Percentiles rank a stretch among this genome's conserved stretches.
Evolutionary conservation across 345 rosid species (phyloP).

Genomic region (Draba incana): DNA sequence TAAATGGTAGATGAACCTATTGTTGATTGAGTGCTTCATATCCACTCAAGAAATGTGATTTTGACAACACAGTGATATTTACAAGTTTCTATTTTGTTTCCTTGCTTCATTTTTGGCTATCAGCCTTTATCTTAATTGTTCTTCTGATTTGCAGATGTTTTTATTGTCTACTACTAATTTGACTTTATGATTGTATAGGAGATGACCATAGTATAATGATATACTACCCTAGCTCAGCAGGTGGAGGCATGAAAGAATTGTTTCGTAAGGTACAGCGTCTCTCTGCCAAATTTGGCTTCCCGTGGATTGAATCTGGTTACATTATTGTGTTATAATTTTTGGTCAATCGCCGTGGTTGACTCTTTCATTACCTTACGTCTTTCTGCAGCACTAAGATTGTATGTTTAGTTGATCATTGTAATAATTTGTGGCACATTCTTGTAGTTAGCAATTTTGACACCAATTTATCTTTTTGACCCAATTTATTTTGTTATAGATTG

Average conservation of each 20-base stretch:
- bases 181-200: constrained; percentile 52
- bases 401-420: constrained; percentile 8
- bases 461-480: constrained; percentile 19
- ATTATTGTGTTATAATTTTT: not conserved
- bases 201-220: constrained; percentile 99
- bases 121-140: constrained; percentile 13
- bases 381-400: constrained; percentile 13
- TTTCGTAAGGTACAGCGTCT: constrained; percentile 78
- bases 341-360: not conserved
- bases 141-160: constrained; percentile 11
- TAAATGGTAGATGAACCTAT: not conserved
- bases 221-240: constrained; percentile 98
- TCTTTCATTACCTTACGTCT: constrained; percentile 1
- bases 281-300: constrained; percentile 26
- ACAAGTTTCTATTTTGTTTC: constrained; percentile 3
- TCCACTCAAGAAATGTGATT: constrained; percentile 9
- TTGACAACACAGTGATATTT: not conserved
- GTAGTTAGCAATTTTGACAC: not conserved
- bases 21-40: constrained; percentile 1
- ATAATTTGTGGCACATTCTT: constrained; percentile 23
- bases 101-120: not conserved
- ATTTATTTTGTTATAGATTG: constrained; percentile 59
- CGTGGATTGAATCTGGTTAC: not conserved
- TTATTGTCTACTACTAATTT: constrained; percentile 21
- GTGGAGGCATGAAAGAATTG: constrained; percentile 99